A percentile compares a stretch with the other conserved stretches of the same genome.
phyloP scores from a whole-genome alignment of 2,329 filamentous ascomycete genomes.

The Oidium heveae region DNA sequence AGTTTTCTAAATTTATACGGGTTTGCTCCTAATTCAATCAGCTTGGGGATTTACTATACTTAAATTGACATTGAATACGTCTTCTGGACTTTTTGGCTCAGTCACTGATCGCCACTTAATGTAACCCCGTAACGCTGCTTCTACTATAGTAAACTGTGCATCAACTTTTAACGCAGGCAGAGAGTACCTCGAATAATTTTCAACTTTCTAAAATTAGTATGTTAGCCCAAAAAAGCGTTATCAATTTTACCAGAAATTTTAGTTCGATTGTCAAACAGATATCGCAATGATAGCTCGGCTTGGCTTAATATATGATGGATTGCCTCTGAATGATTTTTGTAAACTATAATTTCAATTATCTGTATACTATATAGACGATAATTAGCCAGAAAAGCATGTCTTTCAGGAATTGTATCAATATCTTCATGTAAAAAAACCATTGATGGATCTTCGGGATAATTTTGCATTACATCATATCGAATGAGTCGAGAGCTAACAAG shows the following conservation, averaged over 20 bases:
- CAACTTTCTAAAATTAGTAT: slow-evolving; percentile 16
- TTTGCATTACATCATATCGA: slow-evolving; percentile 65
- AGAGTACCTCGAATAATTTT: slow-evolving; percentile 41
- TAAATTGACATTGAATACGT: slow-evolving; percentile 5
- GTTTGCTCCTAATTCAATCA: slow-evolving; percentile 19
- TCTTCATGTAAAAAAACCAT: slow-evolving; percentile 72
- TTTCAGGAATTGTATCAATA: slow-evolving; percentile 80
- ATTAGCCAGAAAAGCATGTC: slow-evolving; percentile 86
- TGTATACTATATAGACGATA: slow-evolving; percentile 77
- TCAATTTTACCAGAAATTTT: slow-evolving; percentile 34
- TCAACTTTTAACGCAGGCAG: slow-evolving; percentile 57
- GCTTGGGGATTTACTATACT: slow-evolving; percentile 1
- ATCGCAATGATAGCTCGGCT: slow-evolving; percentile 47
- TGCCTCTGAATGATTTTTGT: slow-evolving; percentile 59
- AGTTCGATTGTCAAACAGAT: slow-evolving; percentile 46
- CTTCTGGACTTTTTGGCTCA: slow-evolving; percentile 24
- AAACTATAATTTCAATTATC: slow-evolving; percentile 68
- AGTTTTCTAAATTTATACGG: slow-evolving; percentile 30
- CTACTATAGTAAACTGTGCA: slow-evolving; percentile 70
- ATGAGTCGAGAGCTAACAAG: slow-evolving; percentile 63
- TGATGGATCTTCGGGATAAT: slow-evolving; percentile 57
- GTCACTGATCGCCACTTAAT: slow-evolving; percentile 43
- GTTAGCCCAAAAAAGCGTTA: background rate
- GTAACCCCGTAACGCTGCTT: slow-evolving; percentile 72
- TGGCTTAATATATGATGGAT: slow-evolving; percentile 66